phyloP scores from a whole-genome alignment of 257 asterid species.

The Solanum megistacrolobum region DNA sequence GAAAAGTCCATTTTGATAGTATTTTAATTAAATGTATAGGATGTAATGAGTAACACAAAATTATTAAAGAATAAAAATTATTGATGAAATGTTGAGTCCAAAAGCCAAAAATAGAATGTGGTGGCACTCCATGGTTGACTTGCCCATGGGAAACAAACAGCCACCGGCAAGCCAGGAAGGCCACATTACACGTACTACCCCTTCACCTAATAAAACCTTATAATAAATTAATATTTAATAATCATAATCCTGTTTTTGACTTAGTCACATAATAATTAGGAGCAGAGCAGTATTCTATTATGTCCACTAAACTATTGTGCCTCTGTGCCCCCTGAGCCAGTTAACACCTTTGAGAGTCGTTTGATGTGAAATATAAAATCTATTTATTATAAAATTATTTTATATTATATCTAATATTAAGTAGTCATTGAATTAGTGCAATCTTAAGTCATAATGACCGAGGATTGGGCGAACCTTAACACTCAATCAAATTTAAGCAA shows the following conservation, averaged over 20 bases:
- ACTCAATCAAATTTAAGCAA: not conserved
- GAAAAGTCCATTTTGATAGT: not conserved
- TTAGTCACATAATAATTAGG: not conserved
- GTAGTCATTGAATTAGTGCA: no score
- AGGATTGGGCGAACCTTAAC: no score
- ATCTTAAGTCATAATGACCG: no score
- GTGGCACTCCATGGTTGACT: conserved; percentile 1
- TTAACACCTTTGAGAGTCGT: not conserved
- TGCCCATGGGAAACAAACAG: not conserved
- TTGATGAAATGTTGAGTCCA: not conserved
- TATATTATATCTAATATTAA: no score
- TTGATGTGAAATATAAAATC: not conserved
- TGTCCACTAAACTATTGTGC: not conserved
- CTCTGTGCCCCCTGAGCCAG: no score
- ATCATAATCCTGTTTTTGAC: not conserved
- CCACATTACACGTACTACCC: not conserved
- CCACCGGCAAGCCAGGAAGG: not conserved
- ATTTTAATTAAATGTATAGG: not conserved
- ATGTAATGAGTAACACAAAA: not conserved
- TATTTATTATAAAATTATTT: no score
- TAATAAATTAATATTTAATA: not conserved
- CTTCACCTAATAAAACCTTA: not conserved
- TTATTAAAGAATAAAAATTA: not conserved
- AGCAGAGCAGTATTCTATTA: not conserved
- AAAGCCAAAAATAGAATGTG: not conserved